Conservation (phyloP, 345 rosid genomes). For the Barbarea vulgaris region DNA sequence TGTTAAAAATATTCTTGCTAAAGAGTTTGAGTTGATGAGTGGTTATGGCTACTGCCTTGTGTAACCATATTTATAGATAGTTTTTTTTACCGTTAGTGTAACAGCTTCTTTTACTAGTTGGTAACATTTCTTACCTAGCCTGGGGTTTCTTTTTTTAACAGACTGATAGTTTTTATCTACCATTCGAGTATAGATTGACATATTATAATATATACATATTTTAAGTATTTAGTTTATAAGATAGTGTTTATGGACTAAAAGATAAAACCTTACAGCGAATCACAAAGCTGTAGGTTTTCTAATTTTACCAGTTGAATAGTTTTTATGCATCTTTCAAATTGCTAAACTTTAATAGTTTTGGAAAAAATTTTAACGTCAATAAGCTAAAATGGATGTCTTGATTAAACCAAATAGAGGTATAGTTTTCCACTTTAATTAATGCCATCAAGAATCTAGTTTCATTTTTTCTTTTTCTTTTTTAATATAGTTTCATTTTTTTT, state of each 20-base stretch:
- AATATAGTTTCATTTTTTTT: background rate
- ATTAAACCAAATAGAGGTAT: background rate
- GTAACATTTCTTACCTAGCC: too few species aligned
- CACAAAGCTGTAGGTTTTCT: background rate
- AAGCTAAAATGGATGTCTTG: background rate
- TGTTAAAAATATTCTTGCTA: background rate
- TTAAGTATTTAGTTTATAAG: background rate
- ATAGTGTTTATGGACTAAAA: background rate
- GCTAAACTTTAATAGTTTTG: background rate
- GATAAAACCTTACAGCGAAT: background rate
- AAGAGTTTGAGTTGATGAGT: background rate
- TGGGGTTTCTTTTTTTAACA: too few species aligned
- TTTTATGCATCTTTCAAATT: background rate
- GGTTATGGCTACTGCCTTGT: background rate
- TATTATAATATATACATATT: background rate
- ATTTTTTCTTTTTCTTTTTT: too few species aligned
- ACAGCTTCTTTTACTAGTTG: background rate
- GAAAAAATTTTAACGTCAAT: background rate
- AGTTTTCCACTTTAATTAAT: background rate
- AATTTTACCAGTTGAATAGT: slow-evolving; percentile 1
- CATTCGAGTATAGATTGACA: background rate
- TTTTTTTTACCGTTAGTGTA: background rate
- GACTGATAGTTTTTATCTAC: too few species aligned
- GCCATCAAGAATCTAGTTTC: background rate
- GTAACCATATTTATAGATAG: background rate